Base-by-base conservation (phyloP, 345 rosid genomes). In the Bruguiera sexangula region DNA sequence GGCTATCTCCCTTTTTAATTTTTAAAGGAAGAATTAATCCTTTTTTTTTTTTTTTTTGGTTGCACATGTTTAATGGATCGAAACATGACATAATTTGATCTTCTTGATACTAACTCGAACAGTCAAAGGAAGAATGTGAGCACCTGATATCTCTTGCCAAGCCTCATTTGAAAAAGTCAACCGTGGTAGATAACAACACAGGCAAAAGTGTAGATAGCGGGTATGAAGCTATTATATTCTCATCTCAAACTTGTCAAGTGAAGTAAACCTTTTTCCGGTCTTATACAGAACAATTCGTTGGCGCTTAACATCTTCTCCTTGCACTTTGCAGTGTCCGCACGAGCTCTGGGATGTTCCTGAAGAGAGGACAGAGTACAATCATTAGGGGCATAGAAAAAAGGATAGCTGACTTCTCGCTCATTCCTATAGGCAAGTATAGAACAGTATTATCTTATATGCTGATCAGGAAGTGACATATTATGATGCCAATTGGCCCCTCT, bases 301-400 rank as follows among this genome's bases (percentile, higher is more conserved):
- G 6, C 21, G 24, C 9, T 66, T 37, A 1, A 15, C 30, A 9
- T 22, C 27, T 21, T 21, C 58, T 22, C 75, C 36, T 68, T 31
- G 46, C 46, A 39, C 59, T 63, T 29, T 75, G 66, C 81, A 93
- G 98, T 86, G 98, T 88, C 10, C 85, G 97, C n/a, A 89, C 95
- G 55, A 94, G 96, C 79, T 89, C 97, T 26, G 98, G 98, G 66
- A 89, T 87, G 83, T 94, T 91, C 75, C 83, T 91, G 71, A 79
- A 46, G 73, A 87, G 97, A 81, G 98, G 90, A 81, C 76, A 66
- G 46, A 95, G 89, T 75, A 84, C 84, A 69, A 78, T 87, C 67
- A 79, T 91, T 36, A 76, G 75, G 73, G 72, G 39, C 65, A 88
- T 91, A 55, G 98, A 89, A 77, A 87, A 94, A 75, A 78, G 98